phyloP scores from a whole-genome alignment of 306 rosid species.

The Sindora glabra region DNA sequence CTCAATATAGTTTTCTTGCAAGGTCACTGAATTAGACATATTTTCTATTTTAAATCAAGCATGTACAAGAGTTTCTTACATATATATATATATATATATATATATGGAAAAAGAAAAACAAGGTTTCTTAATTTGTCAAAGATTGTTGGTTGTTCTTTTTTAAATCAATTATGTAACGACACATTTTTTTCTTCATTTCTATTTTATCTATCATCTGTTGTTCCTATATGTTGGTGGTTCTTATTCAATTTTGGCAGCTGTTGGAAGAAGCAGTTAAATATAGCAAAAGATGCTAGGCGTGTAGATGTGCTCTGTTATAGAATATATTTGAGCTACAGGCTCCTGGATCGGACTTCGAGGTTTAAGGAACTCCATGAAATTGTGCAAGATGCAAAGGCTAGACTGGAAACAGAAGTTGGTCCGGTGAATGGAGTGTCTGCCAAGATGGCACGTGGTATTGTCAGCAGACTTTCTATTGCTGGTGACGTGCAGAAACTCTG shows the following conservation, averaged over 20 bases:
- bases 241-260: conserved; percentile 42
- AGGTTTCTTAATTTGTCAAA: no score
- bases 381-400: conserved; percentile 77
- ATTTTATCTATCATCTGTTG: no score
- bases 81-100: no score
- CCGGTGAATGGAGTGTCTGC: conserved; percentile 80
- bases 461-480: conserved; percentile 90
- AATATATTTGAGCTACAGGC: conserved; percentile 90
- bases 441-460: conserved; percentile 96
- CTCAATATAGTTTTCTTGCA: no score
- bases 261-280: conserved; percentile 91
- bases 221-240: conserved; percentile 20
- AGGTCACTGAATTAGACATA: not conserved
- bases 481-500: conserved; percentile 83
- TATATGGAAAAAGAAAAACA: no score
- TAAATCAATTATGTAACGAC: no score
- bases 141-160: no score
- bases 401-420: conserved; percentile 87
- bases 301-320: conserved; percentile 83
- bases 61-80: no score
- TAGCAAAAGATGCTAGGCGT: conserved; percentile 96
- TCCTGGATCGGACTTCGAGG: conserved; percentile 69
- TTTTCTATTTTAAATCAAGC: not conserved
- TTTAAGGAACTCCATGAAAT: conserved; percentile 79
- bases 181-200: no score